Evolutionary conservation across 805 yeast genomes (phyloP).

Genomic region (Lipomyces sp.): DNA sequence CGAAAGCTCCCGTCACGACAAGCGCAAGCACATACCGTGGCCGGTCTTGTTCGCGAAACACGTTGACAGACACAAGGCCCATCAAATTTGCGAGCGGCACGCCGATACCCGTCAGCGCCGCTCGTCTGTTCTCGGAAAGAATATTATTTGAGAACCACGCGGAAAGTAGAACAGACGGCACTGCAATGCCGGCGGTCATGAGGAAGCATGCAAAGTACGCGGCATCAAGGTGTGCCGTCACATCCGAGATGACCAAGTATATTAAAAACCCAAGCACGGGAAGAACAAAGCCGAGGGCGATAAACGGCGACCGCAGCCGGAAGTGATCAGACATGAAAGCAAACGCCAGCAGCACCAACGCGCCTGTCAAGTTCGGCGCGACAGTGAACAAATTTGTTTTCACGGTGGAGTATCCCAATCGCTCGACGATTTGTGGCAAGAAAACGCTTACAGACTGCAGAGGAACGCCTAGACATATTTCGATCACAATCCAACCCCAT

Average conservation of each 20-base stretch:
- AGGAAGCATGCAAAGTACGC: constrained; percentile 47
- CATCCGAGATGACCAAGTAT: constrained; percentile 48
- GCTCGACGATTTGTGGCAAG: constrained; percentile 52
- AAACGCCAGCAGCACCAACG: constrained; percentile 42
- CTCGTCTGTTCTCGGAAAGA: constrained; percentile 47
- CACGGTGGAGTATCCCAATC: constrained; percentile 61
- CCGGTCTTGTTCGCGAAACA: constrained; percentile 51
- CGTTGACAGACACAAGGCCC: constrained; percentile 53
- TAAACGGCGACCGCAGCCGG: constrained; percentile 42
- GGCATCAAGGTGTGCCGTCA: constrained; percentile 40
- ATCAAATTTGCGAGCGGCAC: constrained; percentile 57
- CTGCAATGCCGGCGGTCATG: constrained; percentile 50
- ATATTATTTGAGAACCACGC: constrained; percentile 53
- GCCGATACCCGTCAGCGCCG: constrained; percentile 48
- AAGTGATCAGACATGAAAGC: constrained; percentile 45
- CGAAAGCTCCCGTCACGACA: constrained; percentile 47
- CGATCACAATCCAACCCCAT: constrained; percentile 46
- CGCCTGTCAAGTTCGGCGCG: constrained; percentile 51
- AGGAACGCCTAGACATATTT: constrained; percentile 49
- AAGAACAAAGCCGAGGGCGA: constrained; percentile 41
- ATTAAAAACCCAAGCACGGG: constrained; percentile 49
- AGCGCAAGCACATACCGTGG: constrained; percentile 55
- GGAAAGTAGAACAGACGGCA: constrained; percentile 49
- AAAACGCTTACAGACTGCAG: constrained; percentile 38
- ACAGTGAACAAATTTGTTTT: constrained; percentile 65